Conservation (phyloP, 2,329 filamentous ascomycete genomes). For the Colletotrichum kahawae region DNA sequence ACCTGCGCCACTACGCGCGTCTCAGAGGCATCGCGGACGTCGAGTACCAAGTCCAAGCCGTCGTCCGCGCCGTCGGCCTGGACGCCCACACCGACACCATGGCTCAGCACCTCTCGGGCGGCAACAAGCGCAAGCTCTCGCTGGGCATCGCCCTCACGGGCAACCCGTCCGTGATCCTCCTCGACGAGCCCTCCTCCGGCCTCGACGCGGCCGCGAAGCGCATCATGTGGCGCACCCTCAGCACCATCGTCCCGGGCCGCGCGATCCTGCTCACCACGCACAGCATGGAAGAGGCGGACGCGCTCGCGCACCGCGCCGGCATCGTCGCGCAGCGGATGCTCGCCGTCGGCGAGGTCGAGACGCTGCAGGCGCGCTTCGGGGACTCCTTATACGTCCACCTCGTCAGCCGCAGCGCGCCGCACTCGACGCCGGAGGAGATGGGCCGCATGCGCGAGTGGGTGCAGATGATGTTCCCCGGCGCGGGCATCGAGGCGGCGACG, state of each 20-base stretch:
- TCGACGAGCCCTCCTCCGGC: conserved; percentile 88
- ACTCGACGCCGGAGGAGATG: conserved; percentile 74
- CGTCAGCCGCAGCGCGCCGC: conserved; percentile 75
- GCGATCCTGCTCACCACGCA: conserved; percentile 91
- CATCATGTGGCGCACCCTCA: conserved; percentile 89
- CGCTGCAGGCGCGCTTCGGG: conserved; percentile 76
- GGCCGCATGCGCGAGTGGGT: conserved; percentile 71
- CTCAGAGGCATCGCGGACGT: conserved; percentile 79
- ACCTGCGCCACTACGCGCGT: conserved; percentile 85
- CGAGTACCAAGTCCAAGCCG: conserved; percentile 76
- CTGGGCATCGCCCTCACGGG: conserved; percentile 92
- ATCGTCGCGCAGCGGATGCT: conserved; percentile 89
- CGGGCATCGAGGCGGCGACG: conserved; percentile 68
- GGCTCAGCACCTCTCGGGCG: conserved; percentile 81
- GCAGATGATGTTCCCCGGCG: conserved; percentile 60
- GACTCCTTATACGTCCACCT: conserved; percentile 83
- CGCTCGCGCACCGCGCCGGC: conserved; percentile 80
- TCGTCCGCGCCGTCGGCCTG: conserved; percentile 81
- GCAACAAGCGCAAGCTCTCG: conserved; percentile 89
- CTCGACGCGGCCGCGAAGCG: conserved; percentile 91
- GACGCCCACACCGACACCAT: conserved; percentile 72
- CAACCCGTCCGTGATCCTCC: conserved; percentile 83
- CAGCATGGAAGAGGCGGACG: conserved; percentile 94
- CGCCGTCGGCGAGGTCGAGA: conserved; percentile 76
- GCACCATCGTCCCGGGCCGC: conserved; percentile 73